A percentile compares a stretch with the other conserved stretches of the same genome.
Conservation (phyloP, 2,329 filamentous ascomycete species). For the Colletotrichum brevisporum region DNA sequence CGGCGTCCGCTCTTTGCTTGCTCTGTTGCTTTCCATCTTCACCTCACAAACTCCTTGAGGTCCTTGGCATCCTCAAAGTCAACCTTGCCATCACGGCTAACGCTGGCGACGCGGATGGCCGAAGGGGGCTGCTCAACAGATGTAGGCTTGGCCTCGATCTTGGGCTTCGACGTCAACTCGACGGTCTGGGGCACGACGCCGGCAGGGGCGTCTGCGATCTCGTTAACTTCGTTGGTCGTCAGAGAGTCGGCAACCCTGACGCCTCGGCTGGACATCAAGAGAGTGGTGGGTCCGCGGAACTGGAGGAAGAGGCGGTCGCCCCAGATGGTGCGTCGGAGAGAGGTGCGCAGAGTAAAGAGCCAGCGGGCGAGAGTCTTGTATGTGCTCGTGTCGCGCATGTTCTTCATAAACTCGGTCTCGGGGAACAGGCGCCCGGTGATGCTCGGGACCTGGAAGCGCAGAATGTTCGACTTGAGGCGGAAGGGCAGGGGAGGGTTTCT, state of each 20-base stretch:
- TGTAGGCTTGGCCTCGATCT: conserved; percentile 48
- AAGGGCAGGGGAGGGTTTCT: conserved; percentile 84
- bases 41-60: conserved; percentile 69
- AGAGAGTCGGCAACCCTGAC: conserved; percentile 84
- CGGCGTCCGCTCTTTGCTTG: not conserved
- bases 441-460: conserved; percentile 85
- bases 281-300: conserved; percentile 87
- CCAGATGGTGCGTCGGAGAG: conserved; percentile 87
- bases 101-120: conserved; percentile 69
- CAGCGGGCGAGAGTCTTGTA: conserved; percentile 80
- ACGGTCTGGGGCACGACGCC: conserved; percentile 76
- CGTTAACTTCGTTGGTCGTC: conserved; percentile 84
- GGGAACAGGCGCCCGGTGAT: conserved; percentile 73
- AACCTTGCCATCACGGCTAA: conserved; percentile 75
- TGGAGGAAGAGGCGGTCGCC: conserved; percentile 93
- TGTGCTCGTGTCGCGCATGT: conserved; percentile 77
- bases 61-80: conserved; percentile 73
- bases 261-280: conserved; percentile 91
- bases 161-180: conserved; percentile 59
- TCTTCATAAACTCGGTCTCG: conserved; percentile 79
- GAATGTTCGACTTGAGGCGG: conserved; percentile 82
- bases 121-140: conserved; percentile 54
- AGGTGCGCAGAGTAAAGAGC: conserved; percentile 80
- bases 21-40: not conserved
- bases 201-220: conserved; percentile 86